A percentile compares a stretch with the other conserved stretches of the same genome.
phyloP scores from a whole-genome alignment of 306 rosid genomes.

The Datisca glomerata region DNA sequence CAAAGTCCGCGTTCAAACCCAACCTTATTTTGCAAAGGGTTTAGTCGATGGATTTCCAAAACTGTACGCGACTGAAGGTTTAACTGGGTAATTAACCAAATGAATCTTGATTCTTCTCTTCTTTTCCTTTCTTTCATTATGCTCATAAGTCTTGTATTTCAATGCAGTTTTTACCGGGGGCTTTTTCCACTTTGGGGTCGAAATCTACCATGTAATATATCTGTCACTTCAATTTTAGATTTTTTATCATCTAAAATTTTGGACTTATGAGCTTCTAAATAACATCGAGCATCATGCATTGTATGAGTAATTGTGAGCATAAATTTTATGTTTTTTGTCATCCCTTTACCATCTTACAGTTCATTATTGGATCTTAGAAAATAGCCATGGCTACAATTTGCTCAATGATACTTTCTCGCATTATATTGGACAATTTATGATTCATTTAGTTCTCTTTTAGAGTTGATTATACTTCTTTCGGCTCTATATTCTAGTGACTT shows the following conservation, averaged over 20 bases:
- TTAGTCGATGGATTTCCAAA: slow-evolving; percentile 52
- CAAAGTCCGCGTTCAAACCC: slow-evolving; percentile 48
- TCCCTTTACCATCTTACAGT: not conserved
- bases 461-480: no score
- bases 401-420: no score
- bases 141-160: slow-evolving; percentile 2
- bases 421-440: no score
- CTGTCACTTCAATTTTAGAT: slow-evolving; percentile 6
- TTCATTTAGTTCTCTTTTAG: no score
- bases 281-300: no score
- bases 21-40: slow-evolving; percentile 52
- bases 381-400: not conserved
- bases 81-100: slow-evolving; percentile 25
- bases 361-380: not conserved
- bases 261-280: not conserved
- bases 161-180: slow-evolving; percentile 51
- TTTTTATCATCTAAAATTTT: not conserved
- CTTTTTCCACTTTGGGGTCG: slow-evolving; percentile 69
- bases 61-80: slow-evolving; percentile 43
- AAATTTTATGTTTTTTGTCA: not conserved
- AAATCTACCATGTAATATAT: slow-evolving; percentile 61
- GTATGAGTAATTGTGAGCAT: no score
- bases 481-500: no score
- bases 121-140: slow-evolving; percentile 1
- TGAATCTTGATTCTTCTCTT: not conserved